Conservation (phyloP, 2,329 filamentous ascomycete genomes). For the Colletotrichum navitas region DNA sequence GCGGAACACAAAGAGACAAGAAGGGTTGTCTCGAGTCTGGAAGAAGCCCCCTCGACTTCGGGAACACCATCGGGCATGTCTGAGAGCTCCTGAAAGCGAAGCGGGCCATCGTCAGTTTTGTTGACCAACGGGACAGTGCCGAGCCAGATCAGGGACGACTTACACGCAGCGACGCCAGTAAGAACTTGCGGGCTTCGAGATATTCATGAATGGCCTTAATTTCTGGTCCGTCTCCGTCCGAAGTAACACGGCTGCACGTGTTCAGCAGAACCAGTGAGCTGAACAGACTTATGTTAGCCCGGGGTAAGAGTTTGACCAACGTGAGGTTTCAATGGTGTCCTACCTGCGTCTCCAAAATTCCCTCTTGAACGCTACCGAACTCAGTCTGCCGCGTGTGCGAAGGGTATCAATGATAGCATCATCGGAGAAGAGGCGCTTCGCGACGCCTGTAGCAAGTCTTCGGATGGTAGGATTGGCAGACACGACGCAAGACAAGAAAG, state of each 20-base stretch:
- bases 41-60: constrained; percentile 65
- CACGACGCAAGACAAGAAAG: constrained; percentile 67
- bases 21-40: constrained; percentile 72
- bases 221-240: constrained; percentile 57
- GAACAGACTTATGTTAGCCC: constrained; percentile 48
- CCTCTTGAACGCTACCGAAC: constrained; percentile 54
- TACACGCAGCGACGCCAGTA: constrained; percentile 66
- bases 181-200: constrained; percentile 65
- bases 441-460: constrained; percentile 61
- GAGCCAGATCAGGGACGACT: constrained; percentile 39
- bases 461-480: constrained; percentile 65
- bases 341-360: constrained; percentile 68
- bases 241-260: constrained; percentile 62
- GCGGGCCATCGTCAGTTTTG: not conserved
- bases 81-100: constrained; percentile 62
- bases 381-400: constrained; percentile 53
- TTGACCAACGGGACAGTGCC: not conserved
- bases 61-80: constrained; percentile 66
- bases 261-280: constrained; percentile 58
- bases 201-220: constrained; percentile 67
- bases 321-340: constrained; percentile 43
- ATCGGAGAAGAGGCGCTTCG: constrained; percentile 61
- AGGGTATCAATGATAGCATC: constrained; percentile 53
- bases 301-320: not conserved
- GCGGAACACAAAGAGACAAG: constrained; percentile 74